phyloP scores from a whole-genome alignment of 208 protist genomes.

The Trypanosoma lewisi region DNA sequence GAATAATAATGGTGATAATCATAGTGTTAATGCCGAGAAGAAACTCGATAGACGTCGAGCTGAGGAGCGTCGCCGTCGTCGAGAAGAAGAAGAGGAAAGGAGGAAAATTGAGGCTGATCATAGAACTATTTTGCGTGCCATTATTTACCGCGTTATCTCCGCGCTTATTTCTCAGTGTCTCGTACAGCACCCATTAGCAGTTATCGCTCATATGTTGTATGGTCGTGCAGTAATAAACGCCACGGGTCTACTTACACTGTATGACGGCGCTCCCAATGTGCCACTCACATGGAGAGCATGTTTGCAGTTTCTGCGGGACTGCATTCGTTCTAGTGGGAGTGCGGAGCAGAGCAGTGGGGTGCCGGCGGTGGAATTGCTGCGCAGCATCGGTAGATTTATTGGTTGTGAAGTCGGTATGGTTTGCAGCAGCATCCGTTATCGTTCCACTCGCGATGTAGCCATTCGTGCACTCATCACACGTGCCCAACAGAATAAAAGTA shows the following conservation, averaged over 20 bases:
- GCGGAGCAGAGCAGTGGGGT: slow-evolving; percentile 31
- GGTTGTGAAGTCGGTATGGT: slow-evolving; percentile 45
- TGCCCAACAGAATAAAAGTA: slow-evolving; percentile 12
- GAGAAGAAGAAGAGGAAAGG: slow-evolving; percentile 15
- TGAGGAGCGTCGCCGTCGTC: slow-evolving; percentile 7
- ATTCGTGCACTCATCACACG: slow-evolving; percentile 33
- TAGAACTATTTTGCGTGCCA: slow-evolving; percentile 57
- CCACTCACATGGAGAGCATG: slow-evolving; percentile 1
- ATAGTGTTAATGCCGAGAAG: background rate
- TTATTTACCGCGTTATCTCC: slow-evolving; percentile 68
- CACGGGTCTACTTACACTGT: slow-evolving; percentile 47
- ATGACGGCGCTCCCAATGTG: slow-evolving; percentile 30
- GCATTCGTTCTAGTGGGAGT: background rate
- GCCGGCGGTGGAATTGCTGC: slow-evolving; percentile 35
- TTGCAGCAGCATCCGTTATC: slow-evolving; percentile 30
- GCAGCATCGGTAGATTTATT: slow-evolving; percentile 33
- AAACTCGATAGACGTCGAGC: background rate
- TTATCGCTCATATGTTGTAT: slow-evolving; percentile 65
- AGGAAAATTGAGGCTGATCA: slow-evolving; percentile 28
- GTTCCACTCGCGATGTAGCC: slow-evolving; percentile 43
- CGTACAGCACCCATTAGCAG: slow-evolving; percentile 68
- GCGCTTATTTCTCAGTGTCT: slow-evolving; percentile 58
- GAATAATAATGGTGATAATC: no score
- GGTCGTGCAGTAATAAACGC: slow-evolving; percentile 68
- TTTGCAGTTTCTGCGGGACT: slow-evolving; percentile 7